Base-by-base conservation (phyloP, 257 asterid genomes). In the Schizonepeta tenuifolia region DNA sequence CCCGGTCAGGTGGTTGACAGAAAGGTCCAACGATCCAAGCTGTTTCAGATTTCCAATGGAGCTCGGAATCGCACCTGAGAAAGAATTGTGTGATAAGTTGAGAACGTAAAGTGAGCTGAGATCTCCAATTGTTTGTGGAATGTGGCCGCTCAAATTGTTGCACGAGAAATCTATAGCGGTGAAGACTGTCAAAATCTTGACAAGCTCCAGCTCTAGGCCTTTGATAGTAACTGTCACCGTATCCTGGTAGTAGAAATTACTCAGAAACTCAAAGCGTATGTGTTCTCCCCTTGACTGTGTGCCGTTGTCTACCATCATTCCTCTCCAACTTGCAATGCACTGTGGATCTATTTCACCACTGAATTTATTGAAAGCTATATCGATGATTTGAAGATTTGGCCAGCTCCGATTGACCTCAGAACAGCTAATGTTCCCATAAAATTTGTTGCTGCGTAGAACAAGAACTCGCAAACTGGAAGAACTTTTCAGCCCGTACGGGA, bases 381-480 rank as follows among this genome's bases (percentile, higher is more conserved):
- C 90, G 11, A 89, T 76, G 68, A 92, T 83, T 72, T 87, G 96
- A 66, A 89, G 89, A 72, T 83, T 78, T 4, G 84, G 72, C 96
- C 93, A 89, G 79, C 75, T 80, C 63, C 70, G 64, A 0, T 69
- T 73, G 21, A 47, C 47, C 40, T n/a, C 14, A 2, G 21, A 21
- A 68, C 96, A 90, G 0, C 1, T 5, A 11, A 87, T 47, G 17
- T 63, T 67, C 44, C 97, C 97, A 28, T 84, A 72, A 63, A 90
- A 86, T 10, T 31, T 74, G 78, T 90, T 90, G 65, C 46, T 75
- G 10, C 84, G 80, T 60, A 88, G 66, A 21, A 86, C 87, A 26
- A 88, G 88, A 15, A 88, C 88, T 0, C 75, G 88, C 81, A 90
- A 69, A 47, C 70, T 63, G 69, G 88, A 77, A 35, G 70, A 73